Percentiles rank a stretch among this genome's conserved stretches.
Evolutionary conservation across 2,329 filamentous ascomycete species (phyloP).

Genomic region (Capronia coronata): DNA sequence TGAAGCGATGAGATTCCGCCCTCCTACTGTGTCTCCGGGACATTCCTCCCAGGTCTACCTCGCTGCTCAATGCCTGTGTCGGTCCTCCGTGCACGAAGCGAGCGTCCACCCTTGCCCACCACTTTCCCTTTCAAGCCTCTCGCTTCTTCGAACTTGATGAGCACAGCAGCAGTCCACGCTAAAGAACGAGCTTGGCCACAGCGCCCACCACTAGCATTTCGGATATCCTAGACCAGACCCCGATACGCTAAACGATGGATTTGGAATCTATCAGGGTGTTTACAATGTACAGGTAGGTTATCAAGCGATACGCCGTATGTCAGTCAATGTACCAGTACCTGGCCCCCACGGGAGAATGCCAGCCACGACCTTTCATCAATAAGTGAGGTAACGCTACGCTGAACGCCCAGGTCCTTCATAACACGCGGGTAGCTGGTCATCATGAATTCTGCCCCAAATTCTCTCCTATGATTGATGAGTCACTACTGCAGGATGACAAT

Average conservation of each 20-base stretch:
- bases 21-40: neutral
- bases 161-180: conserved; percentile 7
- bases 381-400: too few relatives aligned
- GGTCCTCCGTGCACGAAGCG: neutral
- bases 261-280: too few relatives aligned
- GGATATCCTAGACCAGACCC: neutral
- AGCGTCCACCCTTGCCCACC: conserved; percentile 5
- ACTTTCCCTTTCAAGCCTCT: conserved; percentile 5
- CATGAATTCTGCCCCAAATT: too few relatives aligned
- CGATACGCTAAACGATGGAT: neutral
- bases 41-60: neutral
- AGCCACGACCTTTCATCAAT: neutral
- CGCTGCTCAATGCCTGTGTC: neutral
- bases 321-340: neutral
- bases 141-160: too few relatives aligned
- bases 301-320: too few relatives aligned
- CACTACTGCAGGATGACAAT: too few relatives aligned
- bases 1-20: neutral
- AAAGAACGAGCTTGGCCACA: conserved; percentile 20
- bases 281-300: too few relatives aligned
- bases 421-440: too few relatives aligned
- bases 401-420: too few relatives aligned
- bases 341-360: neutral
- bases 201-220: neutral
- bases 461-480: too few relatives aligned